Percentiles rank a stretch among this genome's conserved stretches.
phyloP scores from a whole-genome alignment of 176 grass and related monocot species.

The Raddia guianensis region DNA sequence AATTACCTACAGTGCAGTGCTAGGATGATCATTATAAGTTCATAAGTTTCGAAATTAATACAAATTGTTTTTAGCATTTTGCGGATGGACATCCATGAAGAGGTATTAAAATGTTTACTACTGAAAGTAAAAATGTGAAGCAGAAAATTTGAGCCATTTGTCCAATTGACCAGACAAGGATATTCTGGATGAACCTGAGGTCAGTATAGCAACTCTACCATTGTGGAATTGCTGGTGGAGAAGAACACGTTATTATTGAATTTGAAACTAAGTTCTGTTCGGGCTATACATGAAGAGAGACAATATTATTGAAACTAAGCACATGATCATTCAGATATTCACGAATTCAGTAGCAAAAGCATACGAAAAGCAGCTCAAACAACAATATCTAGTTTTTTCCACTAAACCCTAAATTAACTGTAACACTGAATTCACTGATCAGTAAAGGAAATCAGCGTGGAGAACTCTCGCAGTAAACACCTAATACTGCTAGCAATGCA shows the following conservation, averaged over 20 bases:
- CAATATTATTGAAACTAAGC: background rate
- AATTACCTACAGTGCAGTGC: background rate
- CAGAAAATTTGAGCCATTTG: background rate
- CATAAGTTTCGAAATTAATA: background rate
- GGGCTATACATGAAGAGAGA: no score
- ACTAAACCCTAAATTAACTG: slow-evolving; percentile 22
- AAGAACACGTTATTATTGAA: background rate
- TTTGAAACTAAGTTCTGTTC: no score
- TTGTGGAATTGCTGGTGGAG: background rate
- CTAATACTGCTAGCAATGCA: no score
- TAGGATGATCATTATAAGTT: background rate
- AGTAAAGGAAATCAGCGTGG: background rate
- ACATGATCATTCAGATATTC: background rate
- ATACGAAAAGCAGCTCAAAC: background rate
- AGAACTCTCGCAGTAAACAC: background rate
- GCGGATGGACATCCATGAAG: background rate
- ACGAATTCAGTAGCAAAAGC: background rate
- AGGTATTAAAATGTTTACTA: background rate
- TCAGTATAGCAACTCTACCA: background rate
- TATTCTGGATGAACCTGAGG: slow-evolving; percentile 14
- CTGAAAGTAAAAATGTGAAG: background rate
- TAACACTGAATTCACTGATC: background rate
- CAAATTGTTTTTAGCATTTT: slow-evolving; percentile 2
- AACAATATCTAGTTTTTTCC: background rate
- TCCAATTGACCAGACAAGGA: background rate